Conservation (phyloP, 2,329 filamentous ascomycete species). For the Ascochyta pisi region DNA sequence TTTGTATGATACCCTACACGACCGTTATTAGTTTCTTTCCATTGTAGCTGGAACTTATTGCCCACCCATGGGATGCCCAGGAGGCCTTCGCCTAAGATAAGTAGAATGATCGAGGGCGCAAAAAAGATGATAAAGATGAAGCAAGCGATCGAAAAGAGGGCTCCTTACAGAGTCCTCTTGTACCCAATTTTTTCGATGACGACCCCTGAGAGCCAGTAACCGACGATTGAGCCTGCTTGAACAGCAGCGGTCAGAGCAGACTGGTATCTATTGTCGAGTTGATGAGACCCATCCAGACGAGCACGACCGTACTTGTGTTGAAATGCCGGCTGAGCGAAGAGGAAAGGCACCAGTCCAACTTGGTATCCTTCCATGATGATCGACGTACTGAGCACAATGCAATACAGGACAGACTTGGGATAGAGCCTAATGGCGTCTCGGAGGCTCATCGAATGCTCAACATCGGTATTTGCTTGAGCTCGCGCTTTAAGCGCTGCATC, state of each 20-base stretch:
- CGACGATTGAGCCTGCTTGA: constrained; percentile 49
- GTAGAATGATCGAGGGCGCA: constrained; percentile 22
- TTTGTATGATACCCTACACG: constrained; percentile 46
- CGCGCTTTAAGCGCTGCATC: neutral
- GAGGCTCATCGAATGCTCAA: constrained; percentile 47
- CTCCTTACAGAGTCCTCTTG: constrained; percentile 23
- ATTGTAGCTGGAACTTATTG: neutral
- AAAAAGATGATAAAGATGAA: constrained; percentile 34
- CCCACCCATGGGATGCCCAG: constrained; percentile 43
- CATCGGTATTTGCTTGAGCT: constrained; percentile 5
- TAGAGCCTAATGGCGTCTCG: constrained; percentile 77
- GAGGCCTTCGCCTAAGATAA: constrained; percentile 30
- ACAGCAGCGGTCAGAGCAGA: constrained; percentile 51
- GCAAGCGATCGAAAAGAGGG: constrained; percentile 20
- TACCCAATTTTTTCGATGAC: constrained; percentile 49
- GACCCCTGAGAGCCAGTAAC: constrained; percentile 44
- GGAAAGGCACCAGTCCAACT: constrained; percentile 77
- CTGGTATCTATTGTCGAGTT: constrained; percentile 53
- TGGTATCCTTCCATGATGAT: constrained; percentile 92
- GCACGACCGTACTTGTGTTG: constrained; percentile 49
- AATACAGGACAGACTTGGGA: constrained; percentile 82
- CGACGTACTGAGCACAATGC: constrained; percentile 79
- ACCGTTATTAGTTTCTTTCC: neutral
- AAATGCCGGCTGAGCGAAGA: constrained; percentile 61
- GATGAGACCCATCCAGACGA: constrained; percentile 37